phyloP scores from a whole-genome alignment of 805 yeast species.

The Candida berthetii region DNA sequence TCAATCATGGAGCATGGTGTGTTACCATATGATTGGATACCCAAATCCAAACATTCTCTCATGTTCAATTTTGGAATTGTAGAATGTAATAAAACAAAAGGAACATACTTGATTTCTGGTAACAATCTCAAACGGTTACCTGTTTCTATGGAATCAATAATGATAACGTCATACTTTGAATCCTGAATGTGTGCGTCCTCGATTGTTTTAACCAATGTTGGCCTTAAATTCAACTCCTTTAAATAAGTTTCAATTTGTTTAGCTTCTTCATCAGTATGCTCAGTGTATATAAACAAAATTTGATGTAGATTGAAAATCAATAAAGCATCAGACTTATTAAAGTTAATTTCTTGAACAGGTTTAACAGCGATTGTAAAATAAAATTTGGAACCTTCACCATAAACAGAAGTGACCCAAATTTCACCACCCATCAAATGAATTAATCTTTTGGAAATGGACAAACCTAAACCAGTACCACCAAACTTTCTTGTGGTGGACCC shows the following conservation, averaged over 20 bases:
- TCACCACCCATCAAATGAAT: slow-evolving; percentile 93
- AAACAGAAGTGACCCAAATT: slow-evolving; percentile 81
- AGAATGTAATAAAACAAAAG: slow-evolving; percentile 73
- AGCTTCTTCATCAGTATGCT: slow-evolving; percentile 45
- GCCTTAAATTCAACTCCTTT: slow-evolving; percentile 50
- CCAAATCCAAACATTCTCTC: slow-evolving; percentile 78
- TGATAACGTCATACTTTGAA: slow-evolving; percentile 67
- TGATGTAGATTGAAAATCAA: slow-evolving; percentile 69
- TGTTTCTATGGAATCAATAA: slow-evolving; percentile 73
- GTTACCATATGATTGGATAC: slow-evolving; percentile 83
- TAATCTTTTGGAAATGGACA: slow-evolving; percentile 80
- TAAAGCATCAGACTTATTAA: slow-evolving; percentile 62
- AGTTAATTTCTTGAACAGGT: slow-evolving; percentile 53
- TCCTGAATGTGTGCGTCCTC: slow-evolving; percentile 49
- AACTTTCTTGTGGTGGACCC: slow-evolving; percentile 90
- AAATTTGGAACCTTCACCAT: slow-evolving; percentile 78
- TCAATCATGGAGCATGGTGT: slow-evolving; percentile 82
- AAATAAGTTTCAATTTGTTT: slow-evolving; percentile 47
- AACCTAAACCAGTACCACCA: slow-evolving; percentile 90
- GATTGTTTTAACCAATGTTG: slow-evolving; percentile 50
- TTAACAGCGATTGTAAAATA: slow-evolving; percentile 77
- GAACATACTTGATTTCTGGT: slow-evolving; percentile 79
- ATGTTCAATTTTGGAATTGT: slow-evolving; percentile 72
- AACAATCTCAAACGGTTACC: slow-evolving; percentile 64
- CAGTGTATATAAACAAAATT: slow-evolving; percentile 64